phyloP scores from a whole-genome alignment of 2,329 filamentous ascomycete genomes.

The Talaromyces marneffei region DNA sequence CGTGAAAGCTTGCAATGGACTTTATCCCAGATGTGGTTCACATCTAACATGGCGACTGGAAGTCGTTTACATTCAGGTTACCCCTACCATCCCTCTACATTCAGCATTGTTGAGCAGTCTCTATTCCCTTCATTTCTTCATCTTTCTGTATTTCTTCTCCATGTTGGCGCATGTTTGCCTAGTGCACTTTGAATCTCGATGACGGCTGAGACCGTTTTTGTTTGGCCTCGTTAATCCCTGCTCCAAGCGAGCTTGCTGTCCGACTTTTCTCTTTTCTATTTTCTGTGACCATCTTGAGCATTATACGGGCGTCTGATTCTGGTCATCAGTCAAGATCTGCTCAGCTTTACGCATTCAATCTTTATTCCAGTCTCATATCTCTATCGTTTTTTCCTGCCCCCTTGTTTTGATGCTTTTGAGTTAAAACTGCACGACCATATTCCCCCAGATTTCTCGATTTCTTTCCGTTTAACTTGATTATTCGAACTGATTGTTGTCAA shows the following conservation, averaged over 20 bases:
- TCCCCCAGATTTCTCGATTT: conserved; percentile 9
- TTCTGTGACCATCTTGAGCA: conserved; percentile 22
- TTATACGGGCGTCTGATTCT: conserved; percentile 35
- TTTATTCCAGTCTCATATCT: conserved; percentile 8
- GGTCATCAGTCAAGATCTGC: conserved; percentile 28
- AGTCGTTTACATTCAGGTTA: conserved; percentile 1
- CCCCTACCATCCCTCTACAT: neutral
- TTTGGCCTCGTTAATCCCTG: conserved; percentile 9
- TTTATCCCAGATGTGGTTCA: neutral
- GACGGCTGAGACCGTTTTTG: conserved; percentile 16
- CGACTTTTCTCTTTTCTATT: conserved; percentile 18
- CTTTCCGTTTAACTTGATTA: neutral
- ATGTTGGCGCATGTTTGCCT: conserved; percentile 7
- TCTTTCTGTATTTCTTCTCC: conserved; percentile 7
- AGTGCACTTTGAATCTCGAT: conserved; percentile 8
- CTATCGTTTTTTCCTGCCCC: conserved; percentile 8
- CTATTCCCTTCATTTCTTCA: neutral
- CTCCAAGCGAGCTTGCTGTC: conserved; percentile 25
- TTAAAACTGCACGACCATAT: conserved; percentile 10
- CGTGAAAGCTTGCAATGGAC: conserved; percentile 6
- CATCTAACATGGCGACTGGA: conserved; percentile 8
- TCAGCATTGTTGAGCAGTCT: conserved; percentile 15
- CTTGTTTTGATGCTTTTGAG: conserved; percentile 7
- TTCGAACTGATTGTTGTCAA: conserved; percentile 5
- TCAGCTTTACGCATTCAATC: conserved; percentile 22